phyloP scores from a whole-genome alignment of 139 green algal species.

The Haematococcus lacustris region DNA sequence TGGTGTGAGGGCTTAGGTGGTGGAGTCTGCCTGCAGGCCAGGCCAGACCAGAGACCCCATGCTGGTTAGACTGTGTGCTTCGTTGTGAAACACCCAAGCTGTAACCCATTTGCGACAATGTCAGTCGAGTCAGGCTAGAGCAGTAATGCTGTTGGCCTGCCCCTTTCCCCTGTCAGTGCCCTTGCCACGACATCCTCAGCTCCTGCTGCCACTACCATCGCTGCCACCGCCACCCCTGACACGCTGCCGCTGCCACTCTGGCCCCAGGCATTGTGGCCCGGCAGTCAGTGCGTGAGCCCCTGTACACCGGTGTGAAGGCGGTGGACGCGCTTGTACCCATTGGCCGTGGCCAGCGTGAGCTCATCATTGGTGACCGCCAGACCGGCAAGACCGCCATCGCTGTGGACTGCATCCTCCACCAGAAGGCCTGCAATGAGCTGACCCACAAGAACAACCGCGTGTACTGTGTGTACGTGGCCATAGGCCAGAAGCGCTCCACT shows the following conservation, averaged over 20 bases:
- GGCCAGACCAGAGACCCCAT: background rate
- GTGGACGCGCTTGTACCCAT: slow-evolving; percentile 82
- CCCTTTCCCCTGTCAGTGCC: too few species aligned
- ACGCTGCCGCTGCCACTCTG: too few species aligned
- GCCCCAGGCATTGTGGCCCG: slow-evolving; percentile 52
- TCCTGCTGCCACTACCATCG: too few species aligned
- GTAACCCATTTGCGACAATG: too few species aligned
- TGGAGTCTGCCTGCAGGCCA: background rate
- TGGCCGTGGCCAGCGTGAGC: slow-evolving; percentile 80
- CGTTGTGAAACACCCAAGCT: too few species aligned
- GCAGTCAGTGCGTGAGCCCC: slow-evolving; percentile 50
- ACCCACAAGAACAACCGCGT: slow-evolving; percentile 51
- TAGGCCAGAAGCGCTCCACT: slow-evolving; percentile 83
- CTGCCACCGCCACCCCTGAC: too few species aligned
- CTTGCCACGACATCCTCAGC: too few species aligned
- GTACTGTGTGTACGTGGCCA: slow-evolving; percentile 86
- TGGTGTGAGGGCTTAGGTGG: too few species aligned
- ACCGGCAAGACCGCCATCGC: slow-evolving; percentile 90
- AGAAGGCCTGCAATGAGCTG: slow-evolving; percentile 43
- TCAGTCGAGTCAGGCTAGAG: too few species aligned
- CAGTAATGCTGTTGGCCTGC: too few species aligned
- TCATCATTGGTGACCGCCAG: slow-evolving; percentile 88
- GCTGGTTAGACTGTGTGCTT: background rate
- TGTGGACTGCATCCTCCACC: slow-evolving; percentile 80
- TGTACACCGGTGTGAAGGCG: slow-evolving; percentile 68